A percentile compares a stretch with the other conserved stretches of the same genome.
phyloP scores from a whole-genome alignment of 169 alveolate species.

The Besnoitia besnoiti region DNA sequence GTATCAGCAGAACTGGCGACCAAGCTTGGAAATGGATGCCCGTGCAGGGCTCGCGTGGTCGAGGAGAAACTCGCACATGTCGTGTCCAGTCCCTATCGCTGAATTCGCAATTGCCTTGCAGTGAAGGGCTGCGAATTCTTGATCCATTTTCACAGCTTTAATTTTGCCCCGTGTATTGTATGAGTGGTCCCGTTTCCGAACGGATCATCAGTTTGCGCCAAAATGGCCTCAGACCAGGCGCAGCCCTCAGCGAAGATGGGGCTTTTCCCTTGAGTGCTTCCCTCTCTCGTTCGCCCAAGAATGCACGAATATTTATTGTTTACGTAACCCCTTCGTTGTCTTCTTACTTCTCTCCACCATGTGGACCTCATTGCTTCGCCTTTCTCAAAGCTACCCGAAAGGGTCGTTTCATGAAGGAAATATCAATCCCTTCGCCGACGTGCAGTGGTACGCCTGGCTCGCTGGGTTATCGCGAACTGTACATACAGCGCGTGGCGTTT shows the following conservation, averaged over 20 bases:
- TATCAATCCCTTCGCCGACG: conserved; percentile 86
- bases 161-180: too few relatives aligned
- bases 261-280: neutral
- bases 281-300: neutral
- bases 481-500: neutral
- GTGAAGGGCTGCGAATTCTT: too few relatives aligned
- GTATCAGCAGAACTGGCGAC: too few relatives aligned
- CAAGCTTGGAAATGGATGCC: too few relatives aligned
- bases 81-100: too few relatives aligned
- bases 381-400: conserved; percentile 70
- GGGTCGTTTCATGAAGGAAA: conserved; percentile 83
- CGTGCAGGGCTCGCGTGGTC: too few relatives aligned
- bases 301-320: too few relatives aligned
- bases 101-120: too few relatives aligned
- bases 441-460: conserved; percentile 79
- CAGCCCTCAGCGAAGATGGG: neutral
- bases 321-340: neutral
- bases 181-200: too few relatives aligned
- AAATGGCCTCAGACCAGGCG: neutral
- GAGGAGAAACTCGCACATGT: too few relatives aligned
- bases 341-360: neutral
- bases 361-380: neutral
- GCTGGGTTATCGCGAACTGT: neutral
- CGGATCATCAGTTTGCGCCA: too few relatives aligned
- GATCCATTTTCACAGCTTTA: too few relatives aligned